phyloP scores from a whole-genome alignment of 164 flowering plant genomes.

The Malania oleifera region DNA sequence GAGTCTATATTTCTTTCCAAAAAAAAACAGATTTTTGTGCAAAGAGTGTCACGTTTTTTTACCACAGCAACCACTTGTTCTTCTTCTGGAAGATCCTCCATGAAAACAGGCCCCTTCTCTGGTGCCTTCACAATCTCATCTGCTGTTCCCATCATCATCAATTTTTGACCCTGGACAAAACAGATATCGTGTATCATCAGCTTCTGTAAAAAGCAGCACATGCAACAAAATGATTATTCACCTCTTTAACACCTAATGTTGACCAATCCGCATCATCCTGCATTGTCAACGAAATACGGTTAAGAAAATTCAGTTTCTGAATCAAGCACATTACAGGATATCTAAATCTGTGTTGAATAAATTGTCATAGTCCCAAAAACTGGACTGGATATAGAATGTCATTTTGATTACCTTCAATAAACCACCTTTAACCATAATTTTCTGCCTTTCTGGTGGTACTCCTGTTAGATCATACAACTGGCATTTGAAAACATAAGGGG shows the following conservation, averaged over 20 bases:
- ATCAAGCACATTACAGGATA: background rate
- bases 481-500: slow-evolving; percentile 88
- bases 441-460: slow-evolving; percentile 98
- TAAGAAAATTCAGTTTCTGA: background rate
- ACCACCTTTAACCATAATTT: slow-evolving; percentile 98
- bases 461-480: slow-evolving; percentile 94
- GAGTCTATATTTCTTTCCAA: too few relatives aligned
- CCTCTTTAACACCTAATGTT: slow-evolving; percentile 79
- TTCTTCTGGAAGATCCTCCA: slow-evolving; percentile 96
- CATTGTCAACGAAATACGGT: slow-evolving; percentile 9
- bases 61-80: slow-evolving; percentile 80
- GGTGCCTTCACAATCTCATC: slow-evolving; percentile 94
- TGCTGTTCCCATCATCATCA: slow-evolving; percentile 99
- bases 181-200: background rate
- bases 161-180: slow-evolving; percentile 71
- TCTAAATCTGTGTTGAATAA: too few relatives aligned
- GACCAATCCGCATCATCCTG: slow-evolving; percentile 99
- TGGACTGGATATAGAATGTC: background rate
- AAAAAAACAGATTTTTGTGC: too few relatives aligned
- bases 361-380: too few relatives aligned
- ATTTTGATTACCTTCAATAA: slow-evolving; percentile 63
- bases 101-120: slow-evolving; percentile 84
- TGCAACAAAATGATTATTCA: slow-evolving; percentile 15
- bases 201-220: background rate
- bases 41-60: too few relatives aligned